Percentiles rank a stretch among this genome's conserved stretches.
Evolutionary conservation across 1,284 basidiomycete species (phyloP).

Genomic region (Wolfiporia cocos): DNA sequence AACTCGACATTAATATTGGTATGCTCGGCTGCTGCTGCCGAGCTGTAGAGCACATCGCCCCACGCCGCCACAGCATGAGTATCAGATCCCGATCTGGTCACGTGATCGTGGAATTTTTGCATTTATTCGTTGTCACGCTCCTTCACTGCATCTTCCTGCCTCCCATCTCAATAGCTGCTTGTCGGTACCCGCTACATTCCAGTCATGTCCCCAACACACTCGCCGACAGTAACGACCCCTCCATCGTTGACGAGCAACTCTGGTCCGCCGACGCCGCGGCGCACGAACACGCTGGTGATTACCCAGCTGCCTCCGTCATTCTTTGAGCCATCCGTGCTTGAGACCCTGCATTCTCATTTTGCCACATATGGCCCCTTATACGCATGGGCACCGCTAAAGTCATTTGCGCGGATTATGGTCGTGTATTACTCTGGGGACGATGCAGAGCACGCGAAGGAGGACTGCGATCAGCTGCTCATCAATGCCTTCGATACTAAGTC

Average conservation of each 20-base stretch:
- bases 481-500: constrained; percentile 46
- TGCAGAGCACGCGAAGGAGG: constrained; percentile 60
- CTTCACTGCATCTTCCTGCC: too few relatives aligned
- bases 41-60: too few relatives aligned
- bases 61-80: too few relatives aligned
- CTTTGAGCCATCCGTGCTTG: constrained; percentile 63
- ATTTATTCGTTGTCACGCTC: too few relatives aligned
- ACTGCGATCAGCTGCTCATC: constrained; percentile 56
- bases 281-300: constrained; percentile 32
- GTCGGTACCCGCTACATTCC: too few relatives aligned
- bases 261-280: constrained; percentile 17
- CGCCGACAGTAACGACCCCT: constrained; percentile 12
- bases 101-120: too few relatives aligned
- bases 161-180: too few relatives aligned
- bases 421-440: constrained; percentile 65
- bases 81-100: too few relatives aligned
- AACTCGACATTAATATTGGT: too few relatives aligned
- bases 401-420: constrained; percentile 75
- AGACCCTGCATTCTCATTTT: constrained; percentile 68
- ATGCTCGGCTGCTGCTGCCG: too few relatives aligned
- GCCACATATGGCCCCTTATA: constrained; percentile 69
- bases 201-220: constrained; percentile 7
- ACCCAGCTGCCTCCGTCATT: constrained; percentile 33
- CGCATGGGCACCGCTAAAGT: constrained; percentile 83
- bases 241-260: constrained; percentile 17